A percentile compares a stretch with the other conserved stretches of the same genome.
Conservation (phyloP, 2,329 filamentous ascomycete genomes). For the Dactylellina cionopaga region DNA sequence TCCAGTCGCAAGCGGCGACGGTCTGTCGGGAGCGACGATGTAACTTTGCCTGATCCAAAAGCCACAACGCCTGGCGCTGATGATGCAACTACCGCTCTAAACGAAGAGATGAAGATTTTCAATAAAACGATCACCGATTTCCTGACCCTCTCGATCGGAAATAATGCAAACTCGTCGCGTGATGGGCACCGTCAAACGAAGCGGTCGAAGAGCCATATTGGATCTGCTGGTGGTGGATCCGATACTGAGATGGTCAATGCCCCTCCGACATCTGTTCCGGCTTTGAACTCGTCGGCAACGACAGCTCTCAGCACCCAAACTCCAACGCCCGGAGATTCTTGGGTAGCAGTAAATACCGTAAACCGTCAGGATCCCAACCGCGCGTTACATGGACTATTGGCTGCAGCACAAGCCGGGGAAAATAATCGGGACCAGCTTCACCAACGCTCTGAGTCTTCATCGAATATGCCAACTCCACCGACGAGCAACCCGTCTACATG, state of each 20-base stretch:
- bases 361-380: constrained; percentile 36
- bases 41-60: constrained; percentile 14
- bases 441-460: constrained; percentile 40
- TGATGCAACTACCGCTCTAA: constrained; percentile 18
- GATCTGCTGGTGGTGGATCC: constrained; percentile 31
- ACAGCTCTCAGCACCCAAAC: not conserved
- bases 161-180: constrained; percentile 16
- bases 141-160: constrained; percentile 37
- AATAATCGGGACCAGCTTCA: constrained; percentile 23
- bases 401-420: constrained; percentile 46
- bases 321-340: constrained; percentile 37
- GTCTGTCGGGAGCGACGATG: constrained; percentile 43
- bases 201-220: constrained; percentile 44
- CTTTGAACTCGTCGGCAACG: not conserved
- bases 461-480: constrained; percentile 31
- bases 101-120: constrained; percentile 51
- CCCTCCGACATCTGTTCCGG: constrained; percentile 22
- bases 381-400: constrained; percentile 32
- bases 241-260: constrained; percentile 49
- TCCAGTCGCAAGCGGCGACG: constrained; percentile 46
- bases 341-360: constrained; percentile 49
- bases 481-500: constrained; percentile 28
- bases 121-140: constrained; percentile 51
- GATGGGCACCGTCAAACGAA: constrained; percentile 48
- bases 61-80: constrained; percentile 29